Percentiles rank a stretch among this genome's conserved stretches.
Conservation (phyloP, 345 rosid genomes). For the Noccaea caerulescens region DNA sequence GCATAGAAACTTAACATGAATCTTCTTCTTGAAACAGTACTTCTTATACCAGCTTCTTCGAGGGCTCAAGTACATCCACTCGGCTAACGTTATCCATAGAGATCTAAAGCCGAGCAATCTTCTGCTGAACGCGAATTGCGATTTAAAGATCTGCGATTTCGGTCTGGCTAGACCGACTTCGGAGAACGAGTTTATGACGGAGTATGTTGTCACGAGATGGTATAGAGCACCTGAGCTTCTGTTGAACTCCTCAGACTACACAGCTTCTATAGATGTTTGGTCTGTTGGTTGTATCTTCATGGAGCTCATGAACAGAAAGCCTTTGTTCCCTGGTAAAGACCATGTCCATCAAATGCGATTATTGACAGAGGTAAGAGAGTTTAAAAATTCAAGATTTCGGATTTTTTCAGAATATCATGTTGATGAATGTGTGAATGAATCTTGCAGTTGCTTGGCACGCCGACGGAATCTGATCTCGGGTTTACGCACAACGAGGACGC, state of each 20-base stretch:
- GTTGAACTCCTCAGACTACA: constrained; percentile 86
- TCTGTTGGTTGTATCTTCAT: constrained; percentile 96
- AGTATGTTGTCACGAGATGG: constrained; percentile 99
- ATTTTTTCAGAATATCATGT: constrained; percentile 8
- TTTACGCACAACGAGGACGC: constrained; percentile 87
- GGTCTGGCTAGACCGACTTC: constrained; percentile 92
- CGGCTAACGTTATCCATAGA: constrained; percentile 93
- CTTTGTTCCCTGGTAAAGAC: constrained; percentile 93
- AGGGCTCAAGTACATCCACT: constrained; percentile 94
- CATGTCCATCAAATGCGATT: constrained; percentile 95
- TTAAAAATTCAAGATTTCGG: background rate
- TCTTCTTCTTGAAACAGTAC: constrained; percentile 57
- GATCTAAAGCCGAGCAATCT: constrained; percentile 97
- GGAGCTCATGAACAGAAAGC: constrained; percentile 96
- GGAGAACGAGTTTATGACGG: constrained; percentile 96
- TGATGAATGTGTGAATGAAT: constrained; percentile 33
- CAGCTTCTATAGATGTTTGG: constrained; percentile 97
- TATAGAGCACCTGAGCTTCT: constrained; percentile 95
- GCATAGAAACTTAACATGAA: constrained; percentile 16
- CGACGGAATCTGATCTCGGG: constrained; percentile 86
- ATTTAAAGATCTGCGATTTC: constrained; percentile 90
- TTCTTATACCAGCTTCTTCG: constrained; percentile 94
- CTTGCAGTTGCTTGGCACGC: constrained; percentile 91
- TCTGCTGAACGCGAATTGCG: constrained; percentile 83
- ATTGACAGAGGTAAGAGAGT: constrained; percentile 77